Evolutionary conservation across 305 asterid species (phyloP).

Genomic region (Ajuga reptans): DNA sequence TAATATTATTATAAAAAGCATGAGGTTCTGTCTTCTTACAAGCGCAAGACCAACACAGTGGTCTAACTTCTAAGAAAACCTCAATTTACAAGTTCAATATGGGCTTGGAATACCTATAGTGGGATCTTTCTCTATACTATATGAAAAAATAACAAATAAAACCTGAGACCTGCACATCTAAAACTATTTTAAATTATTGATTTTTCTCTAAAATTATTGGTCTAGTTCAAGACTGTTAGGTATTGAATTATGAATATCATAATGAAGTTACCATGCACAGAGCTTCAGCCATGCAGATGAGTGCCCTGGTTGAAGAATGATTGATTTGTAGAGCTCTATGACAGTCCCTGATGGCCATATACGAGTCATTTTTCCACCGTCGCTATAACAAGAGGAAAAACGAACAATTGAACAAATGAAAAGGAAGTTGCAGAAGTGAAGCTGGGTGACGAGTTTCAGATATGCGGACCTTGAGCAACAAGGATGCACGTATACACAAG

Average conservation of each 20-base stretch:
- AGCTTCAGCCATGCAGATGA: slow-evolving; percentile 81
- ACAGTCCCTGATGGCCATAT: slow-evolving; percentile 90
- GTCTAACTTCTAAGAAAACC: background rate
- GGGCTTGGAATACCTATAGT: background rate
- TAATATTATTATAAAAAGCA: background rate
- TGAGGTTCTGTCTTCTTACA: background rate
- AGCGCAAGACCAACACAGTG: background rate
- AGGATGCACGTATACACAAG: slow-evolving; percentile 81
- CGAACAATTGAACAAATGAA: slow-evolving; percentile 13
- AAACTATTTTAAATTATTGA: slow-evolving; percentile 2
- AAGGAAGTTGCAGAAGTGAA: slow-evolving; percentile 2
- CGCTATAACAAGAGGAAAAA: slow-evolving; percentile 40
- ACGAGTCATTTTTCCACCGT: slow-evolving; percentile 78
- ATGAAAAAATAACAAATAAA: background rate
- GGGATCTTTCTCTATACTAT: background rate
- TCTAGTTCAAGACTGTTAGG: background rate
- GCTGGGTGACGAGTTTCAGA: slow-evolving; percentile 14
- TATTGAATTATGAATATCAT: slow-evolving; percentile 12
- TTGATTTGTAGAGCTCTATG: slow-evolving; percentile 58
- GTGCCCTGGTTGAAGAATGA: slow-evolving; percentile 64
- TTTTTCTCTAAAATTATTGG: background rate
- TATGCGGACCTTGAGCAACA: slow-evolving; percentile 71
- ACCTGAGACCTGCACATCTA: background rate
- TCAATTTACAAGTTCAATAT: background rate
- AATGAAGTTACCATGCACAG: slow-evolving; percentile 50